These are phyloP conservation scores for Huiozyma naganishii DNA, from an alignment of 805 yeast genomes.

Conservation along the genomic window DNA sequence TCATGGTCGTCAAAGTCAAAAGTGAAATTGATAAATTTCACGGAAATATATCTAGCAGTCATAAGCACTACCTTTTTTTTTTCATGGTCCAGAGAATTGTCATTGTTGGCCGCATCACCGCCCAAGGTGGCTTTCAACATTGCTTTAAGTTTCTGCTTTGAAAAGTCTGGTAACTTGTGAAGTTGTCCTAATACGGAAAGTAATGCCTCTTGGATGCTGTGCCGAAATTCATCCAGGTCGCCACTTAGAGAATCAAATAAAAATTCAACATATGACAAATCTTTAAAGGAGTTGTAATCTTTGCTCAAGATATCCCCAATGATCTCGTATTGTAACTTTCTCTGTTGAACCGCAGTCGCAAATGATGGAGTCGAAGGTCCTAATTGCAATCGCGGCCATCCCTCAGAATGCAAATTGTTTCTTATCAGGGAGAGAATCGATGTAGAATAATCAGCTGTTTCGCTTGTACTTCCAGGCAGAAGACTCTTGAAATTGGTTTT, in stretches of 20 bases:
- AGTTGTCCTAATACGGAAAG: slow-evolving; percentile 46
- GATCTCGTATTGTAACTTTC: slow-evolving; percentile 67
- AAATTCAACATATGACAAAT: slow-evolving; percentile 48
- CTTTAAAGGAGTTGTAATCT: slow-evolving; percentile 33
- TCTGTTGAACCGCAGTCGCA: slow-evolving; percentile 33
- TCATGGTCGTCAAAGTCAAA: slow-evolving; percentile 58
- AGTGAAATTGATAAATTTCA: slow-evolving; percentile 53
- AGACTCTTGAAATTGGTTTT: slow-evolving; percentile 20
- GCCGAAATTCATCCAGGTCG: slow-evolving; percentile 51
- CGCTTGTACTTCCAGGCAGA: slow-evolving; percentile 2
- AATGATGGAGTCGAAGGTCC: slow-evolving; percentile 27
- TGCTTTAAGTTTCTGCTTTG: slow-evolving; percentile 34
- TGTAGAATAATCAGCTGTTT: slow-evolving; percentile 10
- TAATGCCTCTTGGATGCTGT: slow-evolving; percentile 63
- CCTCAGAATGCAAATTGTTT: slow-evolving; percentile 42
- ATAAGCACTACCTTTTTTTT: slow-evolving; percentile 28
- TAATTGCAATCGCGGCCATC: slow-evolving; percentile 45
- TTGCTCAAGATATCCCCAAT: slow-evolving; percentile 54
- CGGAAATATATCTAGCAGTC: slow-evolving; percentile 50
- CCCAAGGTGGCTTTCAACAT: slow-evolving; percentile 29
- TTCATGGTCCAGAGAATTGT: slow-evolving; percentile 4
- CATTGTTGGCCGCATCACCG: slow-evolving; percentile 21
- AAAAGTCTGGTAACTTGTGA: slow-evolving; percentile 27
- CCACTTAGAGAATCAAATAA: slow-evolving; percentile 58
- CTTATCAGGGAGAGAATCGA: slow-evolving; percentile 44